Evolutionary conservation across 306 rosid species (phyloP).

Genomic region (Hippophae tibetana): DNA sequence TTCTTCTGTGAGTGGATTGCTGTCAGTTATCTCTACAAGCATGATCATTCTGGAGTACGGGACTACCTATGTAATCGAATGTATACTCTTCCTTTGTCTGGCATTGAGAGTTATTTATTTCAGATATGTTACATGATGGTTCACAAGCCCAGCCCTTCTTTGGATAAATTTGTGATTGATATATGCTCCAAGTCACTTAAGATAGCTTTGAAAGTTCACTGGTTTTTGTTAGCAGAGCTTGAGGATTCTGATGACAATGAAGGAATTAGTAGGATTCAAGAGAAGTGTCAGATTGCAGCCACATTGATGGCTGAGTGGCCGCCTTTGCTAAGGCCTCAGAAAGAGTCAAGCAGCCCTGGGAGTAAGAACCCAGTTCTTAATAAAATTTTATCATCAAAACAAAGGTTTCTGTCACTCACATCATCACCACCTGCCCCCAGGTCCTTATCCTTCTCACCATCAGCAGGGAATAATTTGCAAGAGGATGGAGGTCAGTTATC

Average conservation of each 20-base stretch:
- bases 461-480: constrained; percentile 40
- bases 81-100: constrained; percentile 89
- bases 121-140: constrained; percentile 96
- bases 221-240: constrained; percentile 83
- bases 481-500: constrained; percentile 44
- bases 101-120: constrained; percentile 88
- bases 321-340: constrained; percentile 43
- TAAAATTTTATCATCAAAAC: constrained; percentile 66
- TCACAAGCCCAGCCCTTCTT: constrained; percentile 85
- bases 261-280: constrained; percentile 82
- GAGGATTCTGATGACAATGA: constrained; percentile 90
- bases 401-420: constrained; percentile 57
- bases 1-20: constrained; percentile 99
- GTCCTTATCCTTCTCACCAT: constrained; percentile 56
- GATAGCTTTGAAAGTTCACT: constrained; percentile 92
- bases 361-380: constrained; percentile 69
- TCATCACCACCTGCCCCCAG: constrained; percentile 56
- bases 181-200: constrained; percentile 78
- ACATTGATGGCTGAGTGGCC: constrained; percentile 93
- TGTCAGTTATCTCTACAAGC: constrained; percentile 92
- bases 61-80: constrained; percentile 90
- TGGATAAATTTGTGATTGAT: constrained; percentile 94
- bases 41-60: constrained; percentile 87
- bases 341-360: constrained; percentile 35
- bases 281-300: constrained; percentile 82